phyloP scores from a whole-genome alignment of 2,329 filamentous ascomycete species.

The Alternaria arborescens region DNA sequence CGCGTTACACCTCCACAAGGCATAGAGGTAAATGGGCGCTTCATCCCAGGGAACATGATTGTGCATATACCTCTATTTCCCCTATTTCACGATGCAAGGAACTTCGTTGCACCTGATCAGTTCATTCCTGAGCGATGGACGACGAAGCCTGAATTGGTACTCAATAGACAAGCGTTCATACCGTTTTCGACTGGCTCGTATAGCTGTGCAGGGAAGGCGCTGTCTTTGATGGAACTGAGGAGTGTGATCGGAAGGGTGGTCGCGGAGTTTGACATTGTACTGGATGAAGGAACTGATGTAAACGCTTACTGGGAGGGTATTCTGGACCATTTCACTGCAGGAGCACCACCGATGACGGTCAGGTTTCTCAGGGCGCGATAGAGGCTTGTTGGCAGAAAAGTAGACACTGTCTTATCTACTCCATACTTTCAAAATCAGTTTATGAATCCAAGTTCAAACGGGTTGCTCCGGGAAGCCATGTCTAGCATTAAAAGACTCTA shows the following conservation, averaged over 20 bases:
- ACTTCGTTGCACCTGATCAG: conserved; percentile 30
- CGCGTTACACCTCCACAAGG: conserved; percentile 44
- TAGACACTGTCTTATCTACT: not conserved
- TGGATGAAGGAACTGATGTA: conserved; percentile 27
- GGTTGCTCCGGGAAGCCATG: not conserved
- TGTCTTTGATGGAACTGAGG: conserved; percentile 71
- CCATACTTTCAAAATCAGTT: not conserved
- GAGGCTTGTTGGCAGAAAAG: not conserved
- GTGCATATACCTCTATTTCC: conserved; percentile 32
- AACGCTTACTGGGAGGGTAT: conserved; percentile 29
- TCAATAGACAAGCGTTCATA: conserved; percentile 66
- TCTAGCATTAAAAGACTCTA: not conserved
- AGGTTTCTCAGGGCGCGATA: conserved; percentile 19
- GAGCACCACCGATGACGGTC: conserved; percentile 26
- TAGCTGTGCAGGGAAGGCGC: conserved; percentile 72
- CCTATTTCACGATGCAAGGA: conserved; percentile 27
- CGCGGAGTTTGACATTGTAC: conserved; percentile 63
- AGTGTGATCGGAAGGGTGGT: conserved; percentile 67
- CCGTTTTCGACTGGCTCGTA: conserved; percentile 74
- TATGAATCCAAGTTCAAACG: not conserved
- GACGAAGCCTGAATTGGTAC: conserved; percentile 24
- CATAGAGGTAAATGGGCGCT: conserved; percentile 27
- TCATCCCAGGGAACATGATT: conserved; percentile 41
- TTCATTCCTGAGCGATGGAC: conserved; percentile 42
- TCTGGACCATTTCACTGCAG: conserved; percentile 38